Percentiles rank a stretch among this genome's conserved stretches.
These are phyloP conservation scores for Paecilomyces dactylethromorphus DNA, from an alignment of 2,329 filamentous ascomycete genomes.

Conservation along the genomic window DNA sequence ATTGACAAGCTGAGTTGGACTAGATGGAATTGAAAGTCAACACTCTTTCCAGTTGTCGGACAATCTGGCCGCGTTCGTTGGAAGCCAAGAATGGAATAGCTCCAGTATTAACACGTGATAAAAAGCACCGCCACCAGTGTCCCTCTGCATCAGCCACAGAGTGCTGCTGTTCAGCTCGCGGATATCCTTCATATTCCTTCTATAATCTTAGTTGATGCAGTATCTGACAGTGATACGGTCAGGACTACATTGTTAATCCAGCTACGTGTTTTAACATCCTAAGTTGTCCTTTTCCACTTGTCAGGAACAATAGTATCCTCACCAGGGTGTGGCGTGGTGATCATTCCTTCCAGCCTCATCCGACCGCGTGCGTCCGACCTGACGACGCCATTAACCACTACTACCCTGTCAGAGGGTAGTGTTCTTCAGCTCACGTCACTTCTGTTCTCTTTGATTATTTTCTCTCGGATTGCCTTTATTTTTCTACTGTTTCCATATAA, in stretches of 20 bases:
- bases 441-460: not conserved
- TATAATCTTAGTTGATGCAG: not conserved
- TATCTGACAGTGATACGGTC: not conserved
- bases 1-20: not conserved
- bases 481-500: not conserved
- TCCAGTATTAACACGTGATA: not conserved
- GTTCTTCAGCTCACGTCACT: not conserved
- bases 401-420: not conserved
- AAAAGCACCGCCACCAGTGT: not conserved
- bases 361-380: not conserved
- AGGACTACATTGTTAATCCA: not conserved
- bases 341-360: not conserved
- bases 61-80: not conserved
- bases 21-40: not conserved
- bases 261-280: not conserved
- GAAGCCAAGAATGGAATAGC: constrained; percentile 1
- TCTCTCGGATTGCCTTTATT: not conserved
- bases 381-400: not conserved
- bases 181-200: not conserved
- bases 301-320: not conserved
- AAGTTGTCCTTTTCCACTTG: not conserved
- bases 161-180: not conserved
- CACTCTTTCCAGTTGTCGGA: not conserved
- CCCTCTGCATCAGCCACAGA: not conserved
- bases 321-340: not conserved